A percentile compares a stretch with the other conserved stretches of the same genome.
These are phyloP conservation scores for Pythium aquatile DNA, from an alignment of 352 stramenopile species.

Conservation along the genomic window DNA sequence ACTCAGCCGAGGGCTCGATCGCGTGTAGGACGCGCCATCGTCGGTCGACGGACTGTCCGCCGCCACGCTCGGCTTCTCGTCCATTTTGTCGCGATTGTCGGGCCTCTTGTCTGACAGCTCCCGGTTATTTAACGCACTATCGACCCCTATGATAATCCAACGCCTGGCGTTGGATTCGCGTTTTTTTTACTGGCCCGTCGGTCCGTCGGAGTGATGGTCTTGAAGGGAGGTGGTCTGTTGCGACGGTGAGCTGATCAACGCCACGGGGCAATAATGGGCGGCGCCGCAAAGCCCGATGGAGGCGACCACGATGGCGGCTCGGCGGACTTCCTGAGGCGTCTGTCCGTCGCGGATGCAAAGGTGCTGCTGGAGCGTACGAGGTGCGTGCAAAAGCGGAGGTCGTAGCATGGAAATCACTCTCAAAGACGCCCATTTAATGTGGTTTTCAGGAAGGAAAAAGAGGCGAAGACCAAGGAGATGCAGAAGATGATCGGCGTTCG, in stretches of 20 bases:
- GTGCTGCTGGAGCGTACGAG: constrained; percentile 76
- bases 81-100: constrained; percentile 2
- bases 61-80: constrained; percentile 7
- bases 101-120: background rate
- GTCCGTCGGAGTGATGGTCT: constrained; percentile 27
- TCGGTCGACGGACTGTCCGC: constrained; percentile 12
- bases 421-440: background rate
- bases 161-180: constrained; percentile 15
- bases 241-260: background rate
- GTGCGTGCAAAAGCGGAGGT: constrained; percentile 27
- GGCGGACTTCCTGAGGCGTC: constrained; percentile 69
- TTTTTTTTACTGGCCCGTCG: constrained; percentile 13
- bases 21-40: constrained; percentile 12
- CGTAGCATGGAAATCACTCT: background rate
- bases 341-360: constrained; percentile 83
- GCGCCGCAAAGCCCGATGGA: constrained; percentile 5
- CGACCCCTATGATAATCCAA: background rate
- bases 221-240: constrained; percentile 18
- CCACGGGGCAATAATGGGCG: constrained; percentile 7
- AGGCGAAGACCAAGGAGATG: constrained; percentile 89
- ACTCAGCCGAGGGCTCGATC: constrained; percentile 19
- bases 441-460: constrained; percentile 70
- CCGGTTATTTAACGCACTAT: background rate
- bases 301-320: constrained; percentile 16
- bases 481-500: constrained; percentile 92